phyloP scores from a whole-genome alignment of 176 grass and related monocot species.

The Alopecurus myosuroides region DNA sequence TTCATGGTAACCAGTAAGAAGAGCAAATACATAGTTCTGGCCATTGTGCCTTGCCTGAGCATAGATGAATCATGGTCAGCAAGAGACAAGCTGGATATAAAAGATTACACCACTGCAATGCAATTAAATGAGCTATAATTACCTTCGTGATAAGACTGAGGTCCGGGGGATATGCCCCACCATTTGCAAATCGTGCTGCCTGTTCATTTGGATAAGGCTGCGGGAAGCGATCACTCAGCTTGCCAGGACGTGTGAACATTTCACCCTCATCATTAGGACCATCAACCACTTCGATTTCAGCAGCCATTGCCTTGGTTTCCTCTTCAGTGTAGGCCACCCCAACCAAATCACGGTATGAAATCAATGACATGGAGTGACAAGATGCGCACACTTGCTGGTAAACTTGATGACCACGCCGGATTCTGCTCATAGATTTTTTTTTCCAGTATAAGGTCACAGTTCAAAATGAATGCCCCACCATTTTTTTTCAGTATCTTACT shows the following conservation, averaged over 20 bases:
- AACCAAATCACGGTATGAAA: slow-evolving; percentile 93
- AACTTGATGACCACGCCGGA: slow-evolving; percentile 93
- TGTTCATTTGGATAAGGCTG: slow-evolving; percentile 94
- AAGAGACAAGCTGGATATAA: neutral
- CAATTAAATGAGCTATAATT: neutral
- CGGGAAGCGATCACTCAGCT: slow-evolving; percentile 91
- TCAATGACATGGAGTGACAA: slow-evolving; percentile 95
- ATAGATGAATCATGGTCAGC: neutral
- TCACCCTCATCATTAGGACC: slow-evolving; percentile 98
- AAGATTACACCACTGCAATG: neutral
- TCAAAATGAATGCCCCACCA: neutral
- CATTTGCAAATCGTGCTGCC: slow-evolving; percentile 94
- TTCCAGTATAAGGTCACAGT: neutral
- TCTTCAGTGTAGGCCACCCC: slow-evolving; percentile 98
- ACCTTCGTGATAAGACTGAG: slow-evolving; percentile 99
- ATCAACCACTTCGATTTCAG: slow-evolving; percentile 95
- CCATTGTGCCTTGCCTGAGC: slow-evolving; percentile 85
- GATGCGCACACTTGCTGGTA: slow-evolving; percentile 97
- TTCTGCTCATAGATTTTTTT: slow-evolving; percentile 43
- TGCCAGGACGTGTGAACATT: slow-evolving; percentile 81
- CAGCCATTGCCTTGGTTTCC: slow-evolving; percentile 96
- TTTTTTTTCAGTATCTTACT: neutral
- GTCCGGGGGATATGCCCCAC: slow-evolving; percentile 94
- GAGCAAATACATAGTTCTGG: slow-evolving; percentile 95
- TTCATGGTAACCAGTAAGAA: slow-evolving; percentile 97